Evolutionary conservation across 1,284 basidiomycete species (phyloP).

Genomic region (Pseudozyma tsukubaensis): DNA sequence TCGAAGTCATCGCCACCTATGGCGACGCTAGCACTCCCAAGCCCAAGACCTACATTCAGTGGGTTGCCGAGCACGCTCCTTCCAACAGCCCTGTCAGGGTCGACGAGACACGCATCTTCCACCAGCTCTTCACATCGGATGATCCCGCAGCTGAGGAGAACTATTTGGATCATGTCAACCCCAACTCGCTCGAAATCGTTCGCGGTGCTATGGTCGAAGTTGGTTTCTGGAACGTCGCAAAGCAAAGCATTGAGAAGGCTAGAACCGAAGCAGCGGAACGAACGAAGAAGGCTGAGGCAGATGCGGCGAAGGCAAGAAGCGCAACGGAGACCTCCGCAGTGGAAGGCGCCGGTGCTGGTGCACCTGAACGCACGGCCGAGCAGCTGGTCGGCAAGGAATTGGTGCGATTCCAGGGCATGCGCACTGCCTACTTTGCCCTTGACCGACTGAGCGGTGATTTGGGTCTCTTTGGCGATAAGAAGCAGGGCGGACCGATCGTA

Average conservation of each 20-base stretch:
- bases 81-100: conserved; percentile 84
- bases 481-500: conserved; percentile 81
- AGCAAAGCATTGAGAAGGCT: conserved; percentile 77
- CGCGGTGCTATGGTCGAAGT: conserved; percentile 85
- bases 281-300: conserved; percentile 71
- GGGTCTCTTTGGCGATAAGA: conserved; percentile 66
- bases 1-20: conserved; percentile 81
- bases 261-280: conserved; percentile 74
- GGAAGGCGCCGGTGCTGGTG: conserved; percentile 34
- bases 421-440: conserved; percentile 93
- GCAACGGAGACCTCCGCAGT: conserved; percentile 23
- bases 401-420: conserved; percentile 94
- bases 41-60: conserved; percentile 96
- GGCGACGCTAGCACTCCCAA: conserved; percentile 74
- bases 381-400: conserved; percentile 91
- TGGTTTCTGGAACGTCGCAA: conserved; percentile 88
- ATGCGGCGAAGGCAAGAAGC: conserved; percentile 67
- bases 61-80: conserved; percentile 88
- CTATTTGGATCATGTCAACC: conserved; percentile 82
- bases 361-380: conserved; percentile 73
- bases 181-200: conserved; percentile 81
- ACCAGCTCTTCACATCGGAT: conserved; percentile 92
- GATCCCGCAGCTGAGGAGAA: conserved; percentile 82
- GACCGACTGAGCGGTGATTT: conserved; percentile 77
- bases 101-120: conserved; percentile 91